phyloP scores from a whole-genome alignment of 495 filamentous ascomycete genomes.

The Opeltia flavorubescens region DNA sequence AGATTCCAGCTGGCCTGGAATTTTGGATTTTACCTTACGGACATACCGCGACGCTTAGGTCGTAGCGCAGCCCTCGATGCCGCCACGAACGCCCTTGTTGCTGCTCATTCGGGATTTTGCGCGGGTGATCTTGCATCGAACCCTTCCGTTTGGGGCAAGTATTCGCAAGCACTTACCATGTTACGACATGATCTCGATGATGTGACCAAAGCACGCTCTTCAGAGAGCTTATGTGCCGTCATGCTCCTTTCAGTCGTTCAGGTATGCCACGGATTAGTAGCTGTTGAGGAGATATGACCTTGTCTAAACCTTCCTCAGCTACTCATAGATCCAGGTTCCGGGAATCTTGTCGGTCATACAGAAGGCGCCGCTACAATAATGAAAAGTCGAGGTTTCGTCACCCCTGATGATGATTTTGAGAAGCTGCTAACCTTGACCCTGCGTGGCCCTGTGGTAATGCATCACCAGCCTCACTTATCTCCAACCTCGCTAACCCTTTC shows the following conservation, averaged over 20 bases:
- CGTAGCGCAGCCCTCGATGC: conserved; percentile 29
- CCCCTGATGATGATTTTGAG: conserved; percentile 26
- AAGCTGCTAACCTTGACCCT: conserved; percentile 23
- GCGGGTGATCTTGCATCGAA: neutral
- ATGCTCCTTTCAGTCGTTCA: conserved; percentile 30
- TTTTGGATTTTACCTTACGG: conserved; percentile 26
- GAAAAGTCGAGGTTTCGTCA: conserved; percentile 21
- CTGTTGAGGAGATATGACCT: neutral
- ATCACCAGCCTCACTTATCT: neutral
- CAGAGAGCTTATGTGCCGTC: conserved; percentile 31
- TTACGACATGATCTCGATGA: conserved; percentile 27
- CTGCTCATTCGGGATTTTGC: conserved; percentile 20
- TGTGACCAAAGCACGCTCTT: conserved; percentile 20
- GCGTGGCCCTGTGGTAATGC: conserved; percentile 26
- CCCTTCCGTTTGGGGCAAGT: conserved; percentile 20
- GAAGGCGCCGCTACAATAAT: conserved; percentile 29
- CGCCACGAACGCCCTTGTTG: conserved; percentile 24
- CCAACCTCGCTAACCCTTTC: neutral
- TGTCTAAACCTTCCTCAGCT: conserved; percentile 14
- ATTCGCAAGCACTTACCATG: conserved; percentile 23
- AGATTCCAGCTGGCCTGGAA: conserved; percentile 27
- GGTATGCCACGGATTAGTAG: conserved; percentile 13
- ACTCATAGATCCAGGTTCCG: conserved; percentile 13
- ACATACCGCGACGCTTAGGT: conserved; percentile 27
- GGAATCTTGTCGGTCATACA: conserved; percentile 22